phyloP scores from a whole-genome alignment of 495 filamentous ascomycete genomes.

The Aspergillus carlsbadensis region DNA sequence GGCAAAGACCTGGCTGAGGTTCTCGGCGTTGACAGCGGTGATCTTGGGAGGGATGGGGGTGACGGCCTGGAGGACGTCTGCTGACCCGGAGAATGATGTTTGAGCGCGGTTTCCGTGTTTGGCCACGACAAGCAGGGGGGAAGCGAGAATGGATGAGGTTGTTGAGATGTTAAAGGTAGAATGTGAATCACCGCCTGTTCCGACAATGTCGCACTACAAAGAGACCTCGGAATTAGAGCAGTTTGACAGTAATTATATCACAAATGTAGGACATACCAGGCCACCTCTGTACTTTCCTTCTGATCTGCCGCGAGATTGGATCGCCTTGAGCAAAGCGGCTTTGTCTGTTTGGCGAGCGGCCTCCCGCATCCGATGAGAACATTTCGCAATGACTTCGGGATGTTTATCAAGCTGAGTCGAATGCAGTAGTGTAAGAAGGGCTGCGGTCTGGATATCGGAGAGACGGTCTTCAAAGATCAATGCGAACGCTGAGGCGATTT shows the following conservation, averaged over 20 bases:
- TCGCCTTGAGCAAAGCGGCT: slow-evolving; percentile 54
- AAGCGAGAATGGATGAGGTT: slow-evolving; percentile 88
- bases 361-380: slow-evolving; percentile 65
- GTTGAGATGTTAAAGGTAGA: slow-evolving; percentile 98
- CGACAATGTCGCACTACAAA: slow-evolving; percentile 87
- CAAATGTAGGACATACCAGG: slow-evolving; percentile 47
- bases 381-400: slow-evolving; percentile 77
- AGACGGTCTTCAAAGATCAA: slow-evolving; percentile 85
- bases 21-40: slow-evolving; percentile 64
- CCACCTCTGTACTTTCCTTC: slow-evolving; percentile 72
- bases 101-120: slow-evolving; percentile 98
- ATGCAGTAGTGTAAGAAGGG: slow-evolving; percentile 83
- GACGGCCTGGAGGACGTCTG: slow-evolving; percentile 80
- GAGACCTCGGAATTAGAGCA: not conserved
- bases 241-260: not conserved
- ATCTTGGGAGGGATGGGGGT: slow-evolving; percentile 69
- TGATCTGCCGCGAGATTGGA: slow-evolving; percentile 53
- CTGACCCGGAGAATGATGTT: slow-evolving; percentile 92
- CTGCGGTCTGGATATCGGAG: slow-evolving; percentile 77
- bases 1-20: slow-evolving; percentile 67
- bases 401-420: slow-evolving; percentile 78
- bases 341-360: slow-evolving; percentile 67
- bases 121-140: slow-evolving; percentile 73
- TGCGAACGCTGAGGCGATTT: slow-evolving; percentile 84
- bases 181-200: slow-evolving; percentile 94